Base-by-base conservation (phyloP, 306 rosid species). In the Acacia acuminata region DNA sequence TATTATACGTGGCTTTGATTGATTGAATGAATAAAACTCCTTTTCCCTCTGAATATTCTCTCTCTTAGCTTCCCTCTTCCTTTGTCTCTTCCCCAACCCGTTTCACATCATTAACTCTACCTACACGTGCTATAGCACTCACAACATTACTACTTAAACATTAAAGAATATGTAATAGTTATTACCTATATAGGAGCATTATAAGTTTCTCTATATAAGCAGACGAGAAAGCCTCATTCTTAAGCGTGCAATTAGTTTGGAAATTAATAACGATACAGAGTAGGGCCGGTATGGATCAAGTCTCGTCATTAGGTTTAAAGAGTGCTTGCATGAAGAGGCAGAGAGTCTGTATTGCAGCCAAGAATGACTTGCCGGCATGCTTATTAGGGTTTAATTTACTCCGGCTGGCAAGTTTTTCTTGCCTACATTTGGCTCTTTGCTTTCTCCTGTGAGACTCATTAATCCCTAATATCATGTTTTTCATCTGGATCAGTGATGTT, bases 351-450 rank as follows among this genome's bases (percentile, higher is more conserved):
- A 60, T 78, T 85, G 74, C 73, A 87, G 92, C 89, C 90, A 89
- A 87, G 90, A 83, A 89, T 87, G 90, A 87, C 86, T 89, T 85
- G 90, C 85, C 89, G 86, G 8, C 67, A 24, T 60, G 34, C 32
- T 60, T 8, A 30, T 60, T 61, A 25, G 36, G 67, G 8, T 60
- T 36, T 36, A 36, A 36, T 36, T 60, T 60, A 11, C 20, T 64
- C 73, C 76, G 81, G 82, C 88, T 73, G 86, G 85, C 90, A 84
- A 71, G 83, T 44, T 76, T 74, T 84, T 86, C 50, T 89, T 84
- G 80, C 88, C 88, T 80, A 89, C 67, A 71, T 20, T 84, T 82
- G 30, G 58, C 79, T 89, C 79, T 82, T 25, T 75, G 68, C 79
- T 64, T 36, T 84, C 66, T 74, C 82, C 43, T 84, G 84, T 60